Evolutionary conservation across 2,329 filamentous ascomycete species (phyloP), one percentile per base, ranked within the genome.

Genomic region (Setomelanomma holmii): DNA sequence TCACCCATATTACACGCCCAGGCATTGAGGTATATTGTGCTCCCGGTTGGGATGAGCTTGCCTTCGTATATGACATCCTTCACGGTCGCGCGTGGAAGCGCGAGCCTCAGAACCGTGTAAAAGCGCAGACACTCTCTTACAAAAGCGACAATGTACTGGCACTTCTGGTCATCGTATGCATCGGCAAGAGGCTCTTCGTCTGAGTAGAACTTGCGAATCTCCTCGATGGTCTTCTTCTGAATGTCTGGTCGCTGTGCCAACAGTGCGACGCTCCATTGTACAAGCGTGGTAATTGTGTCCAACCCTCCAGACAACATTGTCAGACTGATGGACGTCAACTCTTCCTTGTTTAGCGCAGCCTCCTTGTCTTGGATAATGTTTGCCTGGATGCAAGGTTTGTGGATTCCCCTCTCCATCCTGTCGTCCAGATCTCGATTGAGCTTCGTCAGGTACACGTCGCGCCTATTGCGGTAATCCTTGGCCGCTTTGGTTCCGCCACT

Each of bases 1-100:
- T 64, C 74, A 85, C 84, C 85, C 83, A 86, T 87, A 55, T 89
- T 88, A 62, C 86, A 88, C 2, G 85, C 85, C 86, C 85, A 88
- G 0, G 85, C 83, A 51, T 89, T 89, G 21, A 89, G 73, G 67
- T 87, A 89, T 30, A 88, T 79, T 0, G 87, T 82, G 1, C 84
- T 87, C 0, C 85, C 85, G 39, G 82, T 82, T 1, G 86, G 86
- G 35, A 89, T 86, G 5, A 79, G 66, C 24, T 80, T 79, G 16
- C 81, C 84, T 8, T 86, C 71, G 51, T 87, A 88, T 0, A 75
- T 72, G 2, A 89, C 76, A 45, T 87, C 84, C 56, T 81, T 83
- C 49, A 86, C 82, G 0, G 85, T 86, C 0, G 82, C 83, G 8
- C 86, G 80, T 1, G 86, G 86, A 1, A 89, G 79, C 2, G 84